These are phyloP conservation scores for Aspergillus awamori DNA, from an alignment of 2,329 filamentous ascomycete species.

Conservation along the genomic window DNA sequence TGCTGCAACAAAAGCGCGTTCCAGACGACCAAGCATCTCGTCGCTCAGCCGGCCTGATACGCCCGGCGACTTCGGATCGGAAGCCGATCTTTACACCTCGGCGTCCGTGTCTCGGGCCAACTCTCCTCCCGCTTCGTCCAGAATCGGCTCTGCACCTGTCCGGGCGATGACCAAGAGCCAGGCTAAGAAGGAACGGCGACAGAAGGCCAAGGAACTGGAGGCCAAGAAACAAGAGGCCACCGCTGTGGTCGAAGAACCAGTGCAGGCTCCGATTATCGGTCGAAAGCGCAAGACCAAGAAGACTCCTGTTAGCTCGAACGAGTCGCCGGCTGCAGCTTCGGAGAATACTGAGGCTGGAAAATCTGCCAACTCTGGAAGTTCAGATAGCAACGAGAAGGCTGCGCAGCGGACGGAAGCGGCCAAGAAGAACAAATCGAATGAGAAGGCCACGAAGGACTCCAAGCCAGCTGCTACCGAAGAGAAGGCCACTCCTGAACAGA, in stretches of 20 bases:
- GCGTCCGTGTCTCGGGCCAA: slow-evolving; percentile 62
- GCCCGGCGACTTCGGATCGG: slow-evolving; percentile 61
- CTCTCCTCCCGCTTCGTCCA: slow-evolving; percentile 56
- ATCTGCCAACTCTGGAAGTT: slow-evolving; percentile 16
- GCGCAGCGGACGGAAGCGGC: slow-evolving; percentile 18
- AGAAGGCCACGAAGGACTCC: slow-evolving; percentile 26
- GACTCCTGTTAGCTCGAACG: slow-evolving; percentile 34
- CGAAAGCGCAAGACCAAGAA: slow-evolving; percentile 64
- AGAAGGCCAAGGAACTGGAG: slow-evolving; percentile 53
- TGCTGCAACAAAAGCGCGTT: slow-evolving; percentile 35
- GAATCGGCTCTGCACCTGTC: slow-evolving; percentile 62
- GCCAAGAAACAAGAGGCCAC: slow-evolving; percentile 47
- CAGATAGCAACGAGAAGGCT: slow-evolving; percentile 24
- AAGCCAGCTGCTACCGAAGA: slow-evolving; percentile 26
- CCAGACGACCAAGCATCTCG: slow-evolving; percentile 49
- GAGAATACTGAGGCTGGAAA: slow-evolving; percentile 23
- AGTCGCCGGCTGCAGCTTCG: slow-evolving; percentile 17
- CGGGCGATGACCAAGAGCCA: slow-evolving; percentile 64
- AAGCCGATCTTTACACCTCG: slow-evolving; percentile 61
- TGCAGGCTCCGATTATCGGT: slow-evolving; percentile 64
- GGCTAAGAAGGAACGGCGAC: slow-evolving; percentile 60
- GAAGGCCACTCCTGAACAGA: slow-evolving; percentile 23
- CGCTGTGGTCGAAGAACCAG: slow-evolving; percentile 51
- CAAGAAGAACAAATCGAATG: slow-evolving; percentile 30
- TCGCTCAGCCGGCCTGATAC: slow-evolving; percentile 63